phyloP scores from a whole-genome alignment of 1,139 yeast genomes.

The Hyphopichia burtonii region DNA sequence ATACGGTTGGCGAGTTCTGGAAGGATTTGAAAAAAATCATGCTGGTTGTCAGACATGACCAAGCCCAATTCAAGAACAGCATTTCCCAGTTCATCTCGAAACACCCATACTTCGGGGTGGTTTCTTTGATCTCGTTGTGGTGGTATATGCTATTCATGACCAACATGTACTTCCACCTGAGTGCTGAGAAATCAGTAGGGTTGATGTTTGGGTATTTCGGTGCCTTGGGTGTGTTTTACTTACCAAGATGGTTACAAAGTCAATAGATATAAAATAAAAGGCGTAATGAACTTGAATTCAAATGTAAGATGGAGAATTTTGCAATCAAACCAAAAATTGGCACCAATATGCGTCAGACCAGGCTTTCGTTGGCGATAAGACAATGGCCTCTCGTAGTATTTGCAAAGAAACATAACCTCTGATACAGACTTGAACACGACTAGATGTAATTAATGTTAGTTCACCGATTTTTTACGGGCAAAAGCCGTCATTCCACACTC shows the following conservation, averaged over 20 bases:
- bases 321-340: too few species aligned
- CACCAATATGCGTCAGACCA: too few species aligned
- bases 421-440: too few species aligned
- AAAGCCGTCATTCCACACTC: too few species aligned
- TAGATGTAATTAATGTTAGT: too few species aligned
- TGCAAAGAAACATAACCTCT: too few species aligned
- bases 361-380: too few species aligned
- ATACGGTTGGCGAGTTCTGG: not conserved
- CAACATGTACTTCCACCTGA: conserved; percentile 78
- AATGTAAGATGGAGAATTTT: too few species aligned
- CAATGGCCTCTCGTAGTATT: too few species aligned
- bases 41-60: not conserved
- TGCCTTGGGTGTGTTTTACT: conserved; percentile 34
- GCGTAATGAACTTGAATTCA: too few species aligned
- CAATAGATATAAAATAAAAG: not conserved
- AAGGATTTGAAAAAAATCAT: conserved; percentile 3
- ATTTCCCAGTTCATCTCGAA: conserved; percentile 15
- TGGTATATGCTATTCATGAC: conserved; percentile 89
- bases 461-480: too few species aligned
- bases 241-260: conserved; percentile 22
- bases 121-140: conserved; percentile 59
- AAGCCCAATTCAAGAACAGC: not conserved
- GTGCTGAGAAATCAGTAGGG: conserved; percentile 71
- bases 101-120: conserved; percentile 45
- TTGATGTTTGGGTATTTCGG: conserved; percentile 58